phyloP scores from a whole-genome alignment of 768 basidiomycete species.

The Amyloporia xantha region DNA sequence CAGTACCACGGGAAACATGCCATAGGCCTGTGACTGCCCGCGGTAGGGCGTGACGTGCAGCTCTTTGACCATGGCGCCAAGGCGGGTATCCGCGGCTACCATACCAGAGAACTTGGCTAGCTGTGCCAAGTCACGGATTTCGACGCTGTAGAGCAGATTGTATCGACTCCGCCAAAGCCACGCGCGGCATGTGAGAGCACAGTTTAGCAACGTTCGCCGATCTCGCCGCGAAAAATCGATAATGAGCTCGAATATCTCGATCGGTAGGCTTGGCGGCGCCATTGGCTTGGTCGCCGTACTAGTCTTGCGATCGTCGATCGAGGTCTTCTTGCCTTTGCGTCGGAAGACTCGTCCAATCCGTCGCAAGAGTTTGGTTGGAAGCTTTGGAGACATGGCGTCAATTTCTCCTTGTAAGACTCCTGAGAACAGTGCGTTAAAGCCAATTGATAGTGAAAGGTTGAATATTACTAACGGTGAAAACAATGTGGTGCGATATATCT shows the following conservation, averaged over 20 bases:
- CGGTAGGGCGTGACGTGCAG: neutral
- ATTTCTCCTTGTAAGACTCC: too few relatives aligned
- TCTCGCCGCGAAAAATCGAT: slow-evolving; percentile 8
- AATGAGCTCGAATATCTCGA: slow-evolving; percentile 10
- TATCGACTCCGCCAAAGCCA: slow-evolving; percentile 6
- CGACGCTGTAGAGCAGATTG: slow-evolving; percentile 8
- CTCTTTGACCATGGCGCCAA: neutral
- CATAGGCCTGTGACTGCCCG: neutral
- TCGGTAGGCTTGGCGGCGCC: slow-evolving; percentile 1
- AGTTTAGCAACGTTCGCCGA: slow-evolving; percentile 4
- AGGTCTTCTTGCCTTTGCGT: neutral
- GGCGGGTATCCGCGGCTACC: neutral
- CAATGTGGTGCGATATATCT: too few relatives aligned
- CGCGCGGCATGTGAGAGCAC: slow-evolving; percentile 9
- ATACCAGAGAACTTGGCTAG: neutral
- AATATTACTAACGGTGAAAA: too few relatives aligned
- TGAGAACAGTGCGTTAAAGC: neutral
- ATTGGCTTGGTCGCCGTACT: neutral
- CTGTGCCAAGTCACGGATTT: neutral
- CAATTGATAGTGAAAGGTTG: neutral
- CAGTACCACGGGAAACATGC: neutral
- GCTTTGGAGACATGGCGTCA: neutral
- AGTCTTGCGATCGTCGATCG: neutral
- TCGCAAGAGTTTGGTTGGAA: neutral
- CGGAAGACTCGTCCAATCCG: neutral